Percentiles rank a stretch among this genome's conserved stretches.
Evolutionary conservation across 2,329 filamentous ascomycete species (phyloP).

Genomic region (Fusarium annulatum): DNA sequence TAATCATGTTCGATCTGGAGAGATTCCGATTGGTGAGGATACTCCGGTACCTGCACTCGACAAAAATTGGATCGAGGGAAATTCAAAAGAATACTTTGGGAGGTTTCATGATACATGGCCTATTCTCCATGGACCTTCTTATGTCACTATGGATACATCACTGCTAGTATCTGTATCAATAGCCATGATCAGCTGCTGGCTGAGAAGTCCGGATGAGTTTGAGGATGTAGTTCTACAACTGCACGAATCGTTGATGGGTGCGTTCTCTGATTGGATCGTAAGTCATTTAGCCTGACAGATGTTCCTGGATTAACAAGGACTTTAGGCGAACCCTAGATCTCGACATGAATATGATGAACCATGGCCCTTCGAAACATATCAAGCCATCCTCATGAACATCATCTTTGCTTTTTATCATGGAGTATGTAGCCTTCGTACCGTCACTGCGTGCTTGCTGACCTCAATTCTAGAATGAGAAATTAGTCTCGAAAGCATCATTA

Average conservation of each 20-base stretch:
- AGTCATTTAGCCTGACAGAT: slow-evolving; percentile 1
- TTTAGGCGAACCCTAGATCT: slow-evolving; percentile 31
- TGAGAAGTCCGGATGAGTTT: slow-evolving; percentile 44
- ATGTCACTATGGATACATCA: slow-evolving; percentile 47
- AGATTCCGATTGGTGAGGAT: slow-evolving; percentile 19
- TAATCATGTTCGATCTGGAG: slow-evolving; percentile 3
- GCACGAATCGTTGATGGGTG: slow-evolving; percentile 48
- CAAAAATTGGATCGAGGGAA: slow-evolving; percentile 29
- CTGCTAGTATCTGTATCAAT: slow-evolving; percentile 46
- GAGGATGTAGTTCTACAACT: slow-evolving; percentile 45
- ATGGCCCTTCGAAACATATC: slow-evolving; percentile 49
- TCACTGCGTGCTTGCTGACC: not conserved
- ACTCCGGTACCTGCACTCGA: slow-evolving; percentile 11
- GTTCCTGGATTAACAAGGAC: not conserved
- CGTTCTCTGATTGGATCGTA: slow-evolving; percentile 47
- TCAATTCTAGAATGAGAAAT: slow-evolving; percentile 43
- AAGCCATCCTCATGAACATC: slow-evolving; percentile 52
- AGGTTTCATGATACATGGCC: slow-evolving; percentile 56
- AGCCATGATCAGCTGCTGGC: slow-evolving; percentile 55
- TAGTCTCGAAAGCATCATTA: slow-evolving; percentile 48
- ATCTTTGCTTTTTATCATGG: slow-evolving; percentile 54
- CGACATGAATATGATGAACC: slow-evolving; percentile 29
- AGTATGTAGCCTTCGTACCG: slow-evolving; percentile 31
- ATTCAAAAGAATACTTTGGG: slow-evolving; percentile 51
- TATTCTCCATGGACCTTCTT: slow-evolving; percentile 53